Conservation (phyloP, 495 filamentous ascomycete species). For the Podospora pseudoanserina region DNA sequence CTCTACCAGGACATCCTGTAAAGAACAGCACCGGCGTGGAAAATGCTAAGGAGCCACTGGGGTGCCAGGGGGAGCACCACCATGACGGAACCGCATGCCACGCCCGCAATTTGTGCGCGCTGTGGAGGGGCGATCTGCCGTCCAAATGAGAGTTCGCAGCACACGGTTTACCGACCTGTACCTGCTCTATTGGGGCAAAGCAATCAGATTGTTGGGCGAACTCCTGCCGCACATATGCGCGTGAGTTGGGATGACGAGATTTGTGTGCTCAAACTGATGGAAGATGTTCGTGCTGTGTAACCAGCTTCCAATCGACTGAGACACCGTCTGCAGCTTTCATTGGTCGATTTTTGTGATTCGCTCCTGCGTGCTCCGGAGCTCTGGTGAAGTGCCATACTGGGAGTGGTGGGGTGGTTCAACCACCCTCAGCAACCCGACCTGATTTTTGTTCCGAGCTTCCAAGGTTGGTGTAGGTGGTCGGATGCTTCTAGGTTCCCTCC, state of each 20-base stretch:
- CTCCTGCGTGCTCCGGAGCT: conserved; percentile 2
- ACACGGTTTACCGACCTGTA: not conserved
- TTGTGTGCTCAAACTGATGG: conserved; percentile 1
- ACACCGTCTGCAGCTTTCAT: not conserved
- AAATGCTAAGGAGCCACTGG: conserved; percentile 2
- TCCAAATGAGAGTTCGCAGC: not conserved
- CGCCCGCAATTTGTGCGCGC: conserved; percentile 13
- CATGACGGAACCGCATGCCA: conserved; percentile 6
- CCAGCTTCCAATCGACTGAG: not conserved
- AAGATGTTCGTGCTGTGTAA: conserved; percentile 1
- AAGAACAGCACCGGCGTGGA: not conserved
- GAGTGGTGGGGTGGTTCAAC: not conserved
- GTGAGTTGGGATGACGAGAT: conserved; percentile 16
- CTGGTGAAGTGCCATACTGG: not conserved
- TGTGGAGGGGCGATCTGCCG: not conserved
- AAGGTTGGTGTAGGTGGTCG: not conserved
- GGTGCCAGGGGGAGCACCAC: conserved; percentile 10
- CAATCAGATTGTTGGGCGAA: not conserved
- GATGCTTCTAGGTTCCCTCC: not conserved
- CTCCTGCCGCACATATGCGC: conserved; percentile 14
- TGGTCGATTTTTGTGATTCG: conserved; percentile 5
- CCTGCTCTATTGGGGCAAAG: not conserved
- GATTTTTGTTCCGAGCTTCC: not conserved
- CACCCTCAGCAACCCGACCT: not conserved
- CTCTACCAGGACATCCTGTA: not conserved